Base-by-base conservation (phyloP, 148 eudicot genomes). In the Rhododendron griersonianum region DNA sequence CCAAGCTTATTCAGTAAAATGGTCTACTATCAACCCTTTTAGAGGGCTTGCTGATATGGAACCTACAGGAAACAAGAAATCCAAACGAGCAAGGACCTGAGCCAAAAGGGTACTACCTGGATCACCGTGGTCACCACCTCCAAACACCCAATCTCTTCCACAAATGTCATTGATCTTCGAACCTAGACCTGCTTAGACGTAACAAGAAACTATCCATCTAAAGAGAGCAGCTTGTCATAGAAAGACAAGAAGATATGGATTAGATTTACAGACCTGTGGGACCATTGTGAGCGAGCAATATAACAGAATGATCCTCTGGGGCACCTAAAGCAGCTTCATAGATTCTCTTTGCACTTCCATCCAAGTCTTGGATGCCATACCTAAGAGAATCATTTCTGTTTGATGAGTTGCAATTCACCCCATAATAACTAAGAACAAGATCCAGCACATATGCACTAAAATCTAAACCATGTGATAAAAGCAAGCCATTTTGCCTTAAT, bases 51-150 rank as follows among this genome's bases (percentile, higher is more conserved):
- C 37, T 63, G 19, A 79, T 30, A 41, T 35, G 37, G 57, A 55
- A 75, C 44, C 25, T 39, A 82, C 45, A 8, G 80, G 82, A 19
- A 41, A 75, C 71, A 57, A 81, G 30, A 81, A 65, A 19, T 63
- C 4, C 84, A n/a, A 37, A 41, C 71, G 4, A 79, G 30, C 48
- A 81, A 81, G 57, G 57, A 84, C 19, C 74, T 30, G 7, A 30
- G 37, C 5, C 74, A 39, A 81, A 47, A 61, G 65, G 28, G 33
- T 63, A 61, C 84, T 90, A 96, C 99, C 99, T 89, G 98, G 96
- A 93, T 96, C 99, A 39, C 98, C 99, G 84, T 93, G 95, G 88
- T 95, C 99, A 81, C 98, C 98, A 65, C 95, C 99, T 74, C 84
- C 92, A 87, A 57, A 44, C 5, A 89, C 85, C 98, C 97, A 96